phyloP scores from a whole-genome alignment of 169 alveolate genomes.

The Plasmodium gonderi region DNA sequence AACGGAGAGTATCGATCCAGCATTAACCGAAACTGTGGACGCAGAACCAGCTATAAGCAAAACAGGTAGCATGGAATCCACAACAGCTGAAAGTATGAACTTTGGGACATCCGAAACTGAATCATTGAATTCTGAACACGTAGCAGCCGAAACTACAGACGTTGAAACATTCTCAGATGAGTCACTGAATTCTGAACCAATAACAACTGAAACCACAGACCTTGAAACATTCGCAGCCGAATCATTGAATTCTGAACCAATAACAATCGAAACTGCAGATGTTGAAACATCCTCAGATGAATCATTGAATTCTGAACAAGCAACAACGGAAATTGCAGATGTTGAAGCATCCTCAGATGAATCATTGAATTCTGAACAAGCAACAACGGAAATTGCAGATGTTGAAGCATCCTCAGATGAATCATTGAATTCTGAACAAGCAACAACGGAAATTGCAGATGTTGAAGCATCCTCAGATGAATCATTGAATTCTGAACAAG shows the following conservation, averaged over 20 bases:
- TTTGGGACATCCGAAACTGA: background rate
- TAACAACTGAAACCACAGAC: background rate
- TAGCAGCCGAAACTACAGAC: background rate
- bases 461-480: background rate
- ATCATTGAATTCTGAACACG: background rate
- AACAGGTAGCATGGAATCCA: background rate
- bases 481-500: background rate
- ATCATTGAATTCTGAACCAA: background rate
- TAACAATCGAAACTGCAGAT: background rate
- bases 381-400: background rate
- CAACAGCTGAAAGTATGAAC: background rate
- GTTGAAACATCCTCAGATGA: background rate
- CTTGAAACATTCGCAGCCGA: too few relatives aligned
- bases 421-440: background rate
- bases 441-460: background rate
- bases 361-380: background rate
- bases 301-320: background rate
- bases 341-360: background rate
- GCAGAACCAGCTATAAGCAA: background rate
- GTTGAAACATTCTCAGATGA: background rate
- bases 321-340: background rate
- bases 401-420: background rate
- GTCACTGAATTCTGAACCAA: background rate
- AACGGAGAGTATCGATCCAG: background rate
- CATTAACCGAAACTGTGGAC: background rate